A percentile compares a stretch with the other conserved stretches of the same genome.
Evolutionary conservation across 2,329 filamentous ascomycete species (phyloP).

Genomic region (Neocatenulostroma microsporum): DNA sequence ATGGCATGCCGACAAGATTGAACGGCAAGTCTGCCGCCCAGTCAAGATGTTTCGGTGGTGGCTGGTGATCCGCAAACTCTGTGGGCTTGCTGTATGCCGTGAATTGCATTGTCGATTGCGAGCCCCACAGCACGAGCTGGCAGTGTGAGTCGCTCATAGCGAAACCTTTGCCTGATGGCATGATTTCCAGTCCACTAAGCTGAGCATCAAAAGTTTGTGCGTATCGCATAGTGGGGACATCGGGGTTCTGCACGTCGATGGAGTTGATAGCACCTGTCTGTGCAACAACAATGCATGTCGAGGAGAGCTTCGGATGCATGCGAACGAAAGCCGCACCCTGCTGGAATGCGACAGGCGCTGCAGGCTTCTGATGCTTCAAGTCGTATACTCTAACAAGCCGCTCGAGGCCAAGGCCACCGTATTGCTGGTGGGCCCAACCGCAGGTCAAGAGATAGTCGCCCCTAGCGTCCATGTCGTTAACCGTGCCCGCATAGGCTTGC

Average conservation of each 20-base stretch:
- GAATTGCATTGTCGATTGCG: conserved; percentile 76
- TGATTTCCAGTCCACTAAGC: conserved; percentile 74
- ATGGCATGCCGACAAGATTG: conserved; percentile 82
- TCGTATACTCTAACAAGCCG: conserved; percentile 94
- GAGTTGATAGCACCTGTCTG: conserved; percentile 91
- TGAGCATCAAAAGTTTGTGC: conserved; percentile 65
- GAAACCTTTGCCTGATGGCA: conserved; percentile 78
- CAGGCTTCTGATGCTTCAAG: conserved; percentile 77
- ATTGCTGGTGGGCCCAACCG: conserved; percentile 78
- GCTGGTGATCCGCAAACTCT: conserved; percentile 64
- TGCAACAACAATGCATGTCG: conserved; percentile 87
- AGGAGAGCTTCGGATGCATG: conserved; percentile 93
- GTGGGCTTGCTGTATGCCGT: conserved; percentile 71
- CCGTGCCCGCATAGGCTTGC: conserved; percentile 78
- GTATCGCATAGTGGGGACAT: conserved; percentile 76
- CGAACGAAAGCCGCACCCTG: conserved; percentile 88
- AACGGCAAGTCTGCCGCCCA: conserved; percentile 61
- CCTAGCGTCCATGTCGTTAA: conserved; percentile 96
- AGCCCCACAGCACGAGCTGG: conserved; percentile 79
- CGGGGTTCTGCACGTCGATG: conserved; percentile 89
- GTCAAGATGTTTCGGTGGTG: conserved; percentile 41
- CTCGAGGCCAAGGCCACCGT: conserved; percentile 74
- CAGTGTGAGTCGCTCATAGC: conserved; percentile 72
- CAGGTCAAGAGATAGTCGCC: conserved; percentile 94
- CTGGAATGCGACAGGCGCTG: conserved; percentile 86